Conservation (phyloP, 1,284 basidiomycete species). For the Leucoagaricus sp. region DNA sequence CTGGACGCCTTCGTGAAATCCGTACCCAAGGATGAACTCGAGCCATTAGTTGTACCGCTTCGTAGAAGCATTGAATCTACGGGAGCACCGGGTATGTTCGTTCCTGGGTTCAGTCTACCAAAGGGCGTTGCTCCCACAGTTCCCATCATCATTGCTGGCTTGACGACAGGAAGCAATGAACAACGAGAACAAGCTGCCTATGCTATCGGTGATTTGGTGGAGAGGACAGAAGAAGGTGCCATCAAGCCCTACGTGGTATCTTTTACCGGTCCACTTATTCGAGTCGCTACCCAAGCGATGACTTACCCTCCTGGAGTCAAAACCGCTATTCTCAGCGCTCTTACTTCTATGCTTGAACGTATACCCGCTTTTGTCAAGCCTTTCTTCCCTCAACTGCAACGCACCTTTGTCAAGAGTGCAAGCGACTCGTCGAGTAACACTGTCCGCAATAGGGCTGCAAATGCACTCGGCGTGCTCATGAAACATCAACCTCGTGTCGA, state of each 20-base stretch:
- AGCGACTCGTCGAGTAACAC: conserved; percentile 79
- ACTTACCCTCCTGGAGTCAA: conserved; percentile 91
- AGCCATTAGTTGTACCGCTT: conserved; percentile 86
- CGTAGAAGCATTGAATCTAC: conserved; percentile 88
- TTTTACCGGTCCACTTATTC: conserved; percentile 95
- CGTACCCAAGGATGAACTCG: conserved; percentile 90
- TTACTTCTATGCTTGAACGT: conserved; percentile 79
- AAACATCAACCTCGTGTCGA: conserved; percentile 84
- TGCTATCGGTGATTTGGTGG: conserved; percentile 93
- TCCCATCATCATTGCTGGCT: conserved; percentile 88
- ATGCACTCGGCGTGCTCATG: conserved; percentile 93
- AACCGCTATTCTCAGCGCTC: conserved; percentile 81
- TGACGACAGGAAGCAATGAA: conserved; percentile 81
- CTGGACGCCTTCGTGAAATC: conserved; percentile 91
- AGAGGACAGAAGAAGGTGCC: conserved; percentile 84
- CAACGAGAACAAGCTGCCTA: conserved; percentile 93
- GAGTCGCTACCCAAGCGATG: conserved; percentile 87
- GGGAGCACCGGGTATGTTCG: conserved; percentile 75
- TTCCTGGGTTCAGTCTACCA: conserved; percentile 88
- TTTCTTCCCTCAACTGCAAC: conserved; percentile 97
- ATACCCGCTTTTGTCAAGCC: conserved; percentile 93
- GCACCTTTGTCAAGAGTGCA: conserved; percentile 95
- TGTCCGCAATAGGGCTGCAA: conserved; percentile 82
- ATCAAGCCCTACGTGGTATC: conserved; percentile 98
- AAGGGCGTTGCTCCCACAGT: conserved; percentile 91